A percentile compares a stretch with the other conserved stretches of the same genome.
Evolutionary conservation across 345 rosid species (phyloP).

Genomic region (Nephelium lappaceum): DNA sequence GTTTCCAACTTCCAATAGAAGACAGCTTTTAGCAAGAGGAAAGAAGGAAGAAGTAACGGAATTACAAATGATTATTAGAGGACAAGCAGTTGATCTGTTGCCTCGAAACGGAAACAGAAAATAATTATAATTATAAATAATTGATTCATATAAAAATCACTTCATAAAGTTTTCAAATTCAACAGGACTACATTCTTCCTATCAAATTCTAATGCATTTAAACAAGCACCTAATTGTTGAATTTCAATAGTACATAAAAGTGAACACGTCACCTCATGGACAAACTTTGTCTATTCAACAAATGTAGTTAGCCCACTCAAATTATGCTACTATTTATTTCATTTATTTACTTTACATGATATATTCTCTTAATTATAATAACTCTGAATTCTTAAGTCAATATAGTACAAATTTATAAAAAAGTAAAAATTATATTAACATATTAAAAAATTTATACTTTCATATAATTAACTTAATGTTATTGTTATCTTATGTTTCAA

Average conservation of each 20-base stretch:
- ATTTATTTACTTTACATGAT: neutral
- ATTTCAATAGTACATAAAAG: constrained; percentile 12
- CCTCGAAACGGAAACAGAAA: neutral
- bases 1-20: constrained; percentile 23
- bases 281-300: constrained; percentile 3
- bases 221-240: constrained; percentile 10
- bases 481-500: too few species aligned
- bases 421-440: too few species aligned
- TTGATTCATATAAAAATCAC: neutral
- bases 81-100: neutral
- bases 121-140: neutral
- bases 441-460: too few species aligned
- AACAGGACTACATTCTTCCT: neutral
- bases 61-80: neutral
- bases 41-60: constrained; percentile 21
- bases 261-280: constrained; percentile 25
- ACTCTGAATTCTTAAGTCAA: neutral
- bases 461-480: too few species aligned
- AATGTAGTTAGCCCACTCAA: neutral
- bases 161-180: neutral
- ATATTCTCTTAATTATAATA: neutral
- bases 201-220: neutral
- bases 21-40: constrained; percentile 29
- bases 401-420: too few species aligned
- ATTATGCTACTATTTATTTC: neutral